Percentiles rank a stretch among this genome's conserved stretches.
Evolutionary conservation across 2,329 filamentous ascomycete genomes (phyloP).

Genomic region (Fusarium caatingaense): DNA sequence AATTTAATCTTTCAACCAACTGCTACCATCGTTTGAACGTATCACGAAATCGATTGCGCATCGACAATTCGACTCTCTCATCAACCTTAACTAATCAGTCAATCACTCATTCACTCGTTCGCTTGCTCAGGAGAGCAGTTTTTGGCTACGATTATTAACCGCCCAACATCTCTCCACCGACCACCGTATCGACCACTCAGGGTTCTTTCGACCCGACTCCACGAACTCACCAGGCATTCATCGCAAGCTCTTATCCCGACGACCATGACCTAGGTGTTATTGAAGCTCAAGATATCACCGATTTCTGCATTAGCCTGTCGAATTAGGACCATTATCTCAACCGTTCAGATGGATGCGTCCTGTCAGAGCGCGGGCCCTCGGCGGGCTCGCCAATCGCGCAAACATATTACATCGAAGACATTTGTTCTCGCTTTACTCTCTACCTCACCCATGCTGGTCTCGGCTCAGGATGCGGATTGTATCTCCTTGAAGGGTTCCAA

Average conservation of each 20-base stretch:
- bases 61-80: slow-evolving; percentile 22
- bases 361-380: slow-evolving; percentile 3
- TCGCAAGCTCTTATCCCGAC: slow-evolving; percentile 25
- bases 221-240: slow-evolving; percentile 25
- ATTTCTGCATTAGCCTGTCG: slow-evolving; percentile 23
- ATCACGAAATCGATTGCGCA: slow-evolving; percentile 30
- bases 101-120: slow-evolving; percentile 37
- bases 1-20: slow-evolving; percentile 46
- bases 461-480: slow-evolving; percentile 58
- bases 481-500: slow-evolving; percentile 78
- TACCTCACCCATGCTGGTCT: slow-evolving; percentile 46
- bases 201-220: slow-evolving; percentile 8
- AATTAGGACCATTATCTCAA: slow-evolving; percentile 16
- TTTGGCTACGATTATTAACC: slow-evolving; percentile 50
- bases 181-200: slow-evolving; percentile 32
- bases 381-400: slow-evolving; percentile 31
- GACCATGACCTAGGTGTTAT: slow-evolving; percentile 38
- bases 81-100: slow-evolving; percentile 32
- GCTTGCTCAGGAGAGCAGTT: slow-evolving; percentile 43
- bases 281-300: slow-evolving; percentile 22
- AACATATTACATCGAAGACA: slow-evolving; percentile 33
- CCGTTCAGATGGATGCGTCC: slow-evolving; percentile 18
- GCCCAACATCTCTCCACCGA: slow-evolving; percentile 45
- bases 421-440: slow-evolving; percentile 45
- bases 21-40: slow-evolving; percentile 39